Evolutionary conservation across 2,329 filamentous ascomycete genomes (phyloP).

Genomic region (Penicillium sp.): DNA sequence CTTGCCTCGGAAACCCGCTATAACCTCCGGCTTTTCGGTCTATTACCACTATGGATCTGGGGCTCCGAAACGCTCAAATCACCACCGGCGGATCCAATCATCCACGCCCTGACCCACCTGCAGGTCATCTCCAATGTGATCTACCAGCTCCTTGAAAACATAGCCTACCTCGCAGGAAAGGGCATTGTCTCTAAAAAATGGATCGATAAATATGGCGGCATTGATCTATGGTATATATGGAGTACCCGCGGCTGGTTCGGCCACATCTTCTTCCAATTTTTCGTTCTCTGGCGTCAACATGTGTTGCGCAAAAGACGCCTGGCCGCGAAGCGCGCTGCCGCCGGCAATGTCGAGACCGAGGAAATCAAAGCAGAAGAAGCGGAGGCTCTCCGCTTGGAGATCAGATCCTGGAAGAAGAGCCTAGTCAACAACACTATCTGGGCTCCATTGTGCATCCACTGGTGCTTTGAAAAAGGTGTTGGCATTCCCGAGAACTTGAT

Average conservation of each 20-base stretch:
- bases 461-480: slow-evolving; percentile 69
- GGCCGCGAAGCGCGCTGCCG: slow-evolving; percentile 22
- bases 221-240: slow-evolving; percentile 66
- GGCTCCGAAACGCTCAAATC: slow-evolving; percentile 63
- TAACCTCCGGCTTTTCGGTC: slow-evolving; percentile 59
- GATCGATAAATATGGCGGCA: slow-evolving; percentile 49
- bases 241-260: slow-evolving; percentile 78
- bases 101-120: slow-evolving; percentile 60
- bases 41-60: slow-evolving; percentile 77
- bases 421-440: slow-evolving; percentile 71
- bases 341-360: slow-evolving; percentile 14
- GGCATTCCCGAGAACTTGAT: slow-evolving; percentile 59
- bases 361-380: slow-evolving; percentile 31
- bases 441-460: slow-evolving; percentile 82
- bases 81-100: slow-evolving; percentile 45
- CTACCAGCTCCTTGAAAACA: slow-evolving; percentile 83
- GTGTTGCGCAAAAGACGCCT: slow-evolving; percentile 32
- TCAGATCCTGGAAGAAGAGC: slow-evolving; percentile 62
- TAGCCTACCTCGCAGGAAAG: slow-evolving; percentile 73
- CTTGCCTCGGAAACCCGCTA: slow-evolving; percentile 54
- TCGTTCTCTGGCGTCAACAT: slow-evolving; percentile 58
- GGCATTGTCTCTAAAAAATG: slow-evolving; percentile 60
- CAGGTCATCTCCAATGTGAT: slow-evolving; percentile 68
- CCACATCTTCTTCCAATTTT: slow-evolving; percentile 75
- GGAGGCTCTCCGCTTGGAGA: slow-evolving; percentile 31